A percentile compares a stretch with the other conserved stretches of the same genome.
These are phyloP conservation scores for Colletotrichum kahawae DNA, from an alignment of 2,329 filamentous ascomycete genomes.

Conservation along the genomic window DNA sequence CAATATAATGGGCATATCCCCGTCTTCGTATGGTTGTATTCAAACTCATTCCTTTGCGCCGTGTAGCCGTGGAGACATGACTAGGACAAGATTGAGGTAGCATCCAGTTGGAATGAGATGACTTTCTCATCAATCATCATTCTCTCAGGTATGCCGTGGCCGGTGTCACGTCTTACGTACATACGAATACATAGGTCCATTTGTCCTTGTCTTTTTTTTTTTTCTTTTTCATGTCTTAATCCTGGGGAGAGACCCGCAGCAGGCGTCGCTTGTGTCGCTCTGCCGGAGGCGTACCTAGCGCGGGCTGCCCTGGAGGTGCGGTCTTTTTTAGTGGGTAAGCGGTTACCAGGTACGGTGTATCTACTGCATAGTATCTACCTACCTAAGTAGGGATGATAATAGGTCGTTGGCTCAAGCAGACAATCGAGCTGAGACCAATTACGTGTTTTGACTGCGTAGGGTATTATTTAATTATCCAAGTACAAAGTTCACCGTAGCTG, in stretches of 20 bases:
- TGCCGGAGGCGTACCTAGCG: slow-evolving; percentile 4
- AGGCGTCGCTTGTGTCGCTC: slow-evolving; percentile 15
- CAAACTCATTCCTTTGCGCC: not conserved
- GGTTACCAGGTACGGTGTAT: not conserved
- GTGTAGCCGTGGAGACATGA: not conserved
- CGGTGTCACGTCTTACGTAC: not conserved
- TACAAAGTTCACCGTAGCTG: not conserved
- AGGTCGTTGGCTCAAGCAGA: not conserved
- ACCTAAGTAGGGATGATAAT: not conserved
- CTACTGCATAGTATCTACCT: not conserved
- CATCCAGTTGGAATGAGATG: not conserved
- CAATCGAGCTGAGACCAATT: not conserved
- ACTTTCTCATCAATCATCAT: not conserved
- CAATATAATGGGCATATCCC: not conserved
- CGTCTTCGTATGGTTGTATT: not conserved
- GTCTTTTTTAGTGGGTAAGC: not conserved
- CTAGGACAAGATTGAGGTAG: not conserved
- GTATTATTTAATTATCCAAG: not conserved
- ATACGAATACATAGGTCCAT: not conserved
- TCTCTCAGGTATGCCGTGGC: not conserved
- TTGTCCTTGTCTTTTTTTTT: not conserved
- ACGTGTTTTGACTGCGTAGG: not conserved
- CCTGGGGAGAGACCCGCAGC: not conserved
- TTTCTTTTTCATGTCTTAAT: not conserved
- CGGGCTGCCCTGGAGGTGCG: not conserved